phyloP scores from a whole-genome alignment of 1,284 basidiomycete species.

The Pseudozyma thailandica region DNA sequence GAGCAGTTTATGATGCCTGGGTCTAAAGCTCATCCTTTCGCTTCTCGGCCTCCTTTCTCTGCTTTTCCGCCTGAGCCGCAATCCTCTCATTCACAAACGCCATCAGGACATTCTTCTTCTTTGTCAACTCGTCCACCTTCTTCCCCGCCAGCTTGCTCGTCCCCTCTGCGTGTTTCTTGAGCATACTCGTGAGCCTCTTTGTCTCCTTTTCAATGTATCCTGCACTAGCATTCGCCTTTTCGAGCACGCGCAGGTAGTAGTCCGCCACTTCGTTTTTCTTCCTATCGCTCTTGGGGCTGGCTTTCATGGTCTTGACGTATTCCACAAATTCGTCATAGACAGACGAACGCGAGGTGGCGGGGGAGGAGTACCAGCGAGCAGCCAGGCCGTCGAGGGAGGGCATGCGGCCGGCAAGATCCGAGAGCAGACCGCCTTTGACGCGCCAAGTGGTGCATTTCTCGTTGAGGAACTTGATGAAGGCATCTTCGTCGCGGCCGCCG shows the following conservation, averaged over 20 bases:
- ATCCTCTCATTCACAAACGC: conserved; percentile 73
- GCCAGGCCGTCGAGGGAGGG: conserved; percentile 82
- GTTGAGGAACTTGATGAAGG: conserved; percentile 77
- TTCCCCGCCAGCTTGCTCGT: conserved; percentile 73
- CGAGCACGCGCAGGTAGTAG: conserved; percentile 88
- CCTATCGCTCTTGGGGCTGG: conserved; percentile 54
- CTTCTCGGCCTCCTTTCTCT: conserved; percentile 34
- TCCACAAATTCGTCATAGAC: conserved; percentile 74
- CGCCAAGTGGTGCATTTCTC: conserved; percentile 88
- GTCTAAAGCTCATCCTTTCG: conserved; percentile 43
- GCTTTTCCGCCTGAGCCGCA: conserved; percentile 49
- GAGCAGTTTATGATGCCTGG: too few relatives aligned
- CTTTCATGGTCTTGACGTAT: conserved; percentile 62
- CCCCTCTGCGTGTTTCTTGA: conserved; percentile 75
- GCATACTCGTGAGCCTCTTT: conserved; percentile 75
- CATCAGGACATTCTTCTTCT: conserved; percentile 85
- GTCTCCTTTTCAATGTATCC: conserved; percentile 87
- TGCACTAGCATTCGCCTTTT: conserved; percentile 79
- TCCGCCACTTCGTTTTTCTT: conserved; percentile 72
- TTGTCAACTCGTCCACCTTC: conserved; percentile 93
- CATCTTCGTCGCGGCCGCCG: conserved; percentile 76
- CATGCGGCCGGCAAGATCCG: conserved; percentile 83
- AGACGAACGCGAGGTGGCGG: conserved; percentile 72
- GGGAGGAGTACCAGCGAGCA: conserved; percentile 76
- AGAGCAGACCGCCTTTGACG: conserved; percentile 81